Evolutionary conservation across 768 basidiomycete genomes (phyloP), one percentile per base, ranked within the genome.

Genomic region (Mycena filopes): DNA sequence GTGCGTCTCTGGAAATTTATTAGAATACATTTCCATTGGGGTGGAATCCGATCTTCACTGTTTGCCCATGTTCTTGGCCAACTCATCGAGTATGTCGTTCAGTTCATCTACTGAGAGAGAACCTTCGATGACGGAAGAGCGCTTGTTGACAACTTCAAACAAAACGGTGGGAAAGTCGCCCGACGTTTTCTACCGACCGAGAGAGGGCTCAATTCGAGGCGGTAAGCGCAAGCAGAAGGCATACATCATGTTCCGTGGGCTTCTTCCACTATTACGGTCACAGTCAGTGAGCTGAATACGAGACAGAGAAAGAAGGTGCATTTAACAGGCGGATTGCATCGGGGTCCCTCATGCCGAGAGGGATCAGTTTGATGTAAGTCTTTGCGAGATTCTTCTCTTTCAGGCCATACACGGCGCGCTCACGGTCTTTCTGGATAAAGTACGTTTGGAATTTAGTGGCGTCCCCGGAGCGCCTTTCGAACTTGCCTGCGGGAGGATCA

Each of bases 331-430:
- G 86, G 50, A 92, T 84, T 0, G 94, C 91, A 72, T 96, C 94
- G 9, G 88, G 89, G 59, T 94, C 92, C 73, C 88, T 87, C 74
- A 79, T 86, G 41, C 91, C 91, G 3, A 99, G 82, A 1, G 93
- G 94, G 38, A 99, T 92, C 3, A 96, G 84, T 66, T 92, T 90
- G 80, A 97, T 94, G 74, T 96, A 98, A 12, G 88, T 89, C 77
- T 96, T 98, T 6, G 96, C 96, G 3, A 99, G 80, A 73, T 92
- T 93, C 79, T 92, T 93, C 81, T 99, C 98, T 75, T 99, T 99
- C 69, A 98, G 77, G 16, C 95, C 94, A 76, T 99, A 99, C 0
- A 96, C 90, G 0, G 94, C 87, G 56, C 98, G 89, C 66, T 98
- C 95, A 36, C 91, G 86, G 75, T 99, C 98, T 87, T 98, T 94